Percentiles rank a stretch among this genome's conserved stretches.
Evolutionary conservation across 2,329 filamentous ascomycete genomes (phyloP).

Genomic region (Diplodia intermedia): DNA sequence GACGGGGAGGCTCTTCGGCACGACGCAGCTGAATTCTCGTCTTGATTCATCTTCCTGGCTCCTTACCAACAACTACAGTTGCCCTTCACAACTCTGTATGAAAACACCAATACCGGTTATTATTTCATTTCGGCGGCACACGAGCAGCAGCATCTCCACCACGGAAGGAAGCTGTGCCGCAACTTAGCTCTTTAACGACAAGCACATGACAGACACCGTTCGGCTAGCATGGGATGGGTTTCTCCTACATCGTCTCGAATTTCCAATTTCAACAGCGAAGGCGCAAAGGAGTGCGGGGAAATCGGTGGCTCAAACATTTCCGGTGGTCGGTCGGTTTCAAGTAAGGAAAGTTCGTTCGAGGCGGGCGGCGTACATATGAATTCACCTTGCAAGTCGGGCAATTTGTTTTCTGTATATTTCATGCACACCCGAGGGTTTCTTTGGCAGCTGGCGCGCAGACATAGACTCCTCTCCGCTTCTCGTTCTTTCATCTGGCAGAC

Average conservation of each 20-base stretch:
- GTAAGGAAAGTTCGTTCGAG: slow-evolving; percentile 18
- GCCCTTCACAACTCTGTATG: slow-evolving; percentile 16
- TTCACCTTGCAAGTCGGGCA: slow-evolving; percentile 26
- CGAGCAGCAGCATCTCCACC: not conserved
- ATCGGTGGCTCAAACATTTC: slow-evolving; percentile 10
- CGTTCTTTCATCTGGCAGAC: slow-evolving; percentile 14
- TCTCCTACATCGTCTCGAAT: slow-evolving; percentile 27
- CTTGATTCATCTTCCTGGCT: not conserved
- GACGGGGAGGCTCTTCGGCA: slow-evolving; percentile 25
- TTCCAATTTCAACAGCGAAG: slow-evolving; percentile 29
- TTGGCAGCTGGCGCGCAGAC: slow-evolving; percentile 10
- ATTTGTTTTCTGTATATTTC: slow-evolving; percentile 23
- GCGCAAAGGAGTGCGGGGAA: slow-evolving; percentile 28
- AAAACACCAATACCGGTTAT: slow-evolving; percentile 7
- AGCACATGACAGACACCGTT: slow-evolving; percentile 17
- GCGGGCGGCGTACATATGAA: slow-evolving; percentile 20
- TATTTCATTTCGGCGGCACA: slow-evolving; percentile 15
- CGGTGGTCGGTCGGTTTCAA: slow-evolving; percentile 23
- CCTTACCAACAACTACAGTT: not conserved
- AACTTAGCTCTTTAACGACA: slow-evolving; percentile 21
- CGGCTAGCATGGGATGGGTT: slow-evolving; percentile 24
- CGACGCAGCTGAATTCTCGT: slow-evolving; percentile 18
- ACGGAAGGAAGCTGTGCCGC: not conserved
- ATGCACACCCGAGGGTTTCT: not conserved
- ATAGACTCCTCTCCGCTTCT: slow-evolving; percentile 17